A percentile compares a stretch with the other conserved stretches of the same genome.
Evolutionary conservation across 805 yeast genomes (phyloP).

Genomic region (Danielia oregonensis): DNA sequence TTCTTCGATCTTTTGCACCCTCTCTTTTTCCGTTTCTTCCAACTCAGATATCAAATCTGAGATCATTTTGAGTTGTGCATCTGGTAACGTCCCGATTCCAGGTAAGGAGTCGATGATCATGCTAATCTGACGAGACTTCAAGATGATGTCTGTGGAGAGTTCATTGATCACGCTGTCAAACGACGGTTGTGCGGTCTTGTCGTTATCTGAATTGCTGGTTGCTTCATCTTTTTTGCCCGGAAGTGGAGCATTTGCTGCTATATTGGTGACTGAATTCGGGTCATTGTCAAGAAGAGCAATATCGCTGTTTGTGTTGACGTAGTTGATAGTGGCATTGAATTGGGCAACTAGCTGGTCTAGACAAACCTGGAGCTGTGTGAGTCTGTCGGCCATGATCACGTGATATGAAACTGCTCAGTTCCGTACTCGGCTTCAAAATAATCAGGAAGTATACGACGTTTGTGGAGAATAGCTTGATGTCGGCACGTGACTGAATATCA

Average conservation of each 20-base stretch:
- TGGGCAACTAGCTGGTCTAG: slow-evolving; percentile 80
- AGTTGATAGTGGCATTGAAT: slow-evolving; percentile 72
- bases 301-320: slow-evolving; percentile 46
- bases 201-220: slow-evolving; percentile 13
- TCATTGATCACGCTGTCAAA: slow-evolving; percentile 60
- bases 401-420: no score
- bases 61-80: slow-evolving; percentile 65
- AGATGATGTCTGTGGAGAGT: slow-evolving; percentile 75
- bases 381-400: slow-evolving; percentile 69
- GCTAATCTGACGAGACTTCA: slow-evolving; percentile 82
- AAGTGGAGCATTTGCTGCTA: slow-evolving; percentile 53
- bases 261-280: slow-evolving; percentile 62
- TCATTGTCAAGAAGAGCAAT: slow-evolving; percentile 49
- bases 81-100: slow-evolving; percentile 83
- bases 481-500: no score
- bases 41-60: slow-evolving; percentile 60
- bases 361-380: slow-evolving; percentile 86
- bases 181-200: slow-evolving; percentile 9
- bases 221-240: slow-evolving; percentile 29
- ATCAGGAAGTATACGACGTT: no score
- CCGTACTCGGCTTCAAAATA: no score
- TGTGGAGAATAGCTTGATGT: no score
- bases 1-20: slow-evolving; percentile 52
- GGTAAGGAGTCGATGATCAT: slow-evolving; percentile 86
- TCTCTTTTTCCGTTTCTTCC: slow-evolving; percentile 53